phyloP scores from a whole-genome alignment of 2,329 filamentous ascomycete genomes.

The Ophiostoma pallidulum region DNA sequence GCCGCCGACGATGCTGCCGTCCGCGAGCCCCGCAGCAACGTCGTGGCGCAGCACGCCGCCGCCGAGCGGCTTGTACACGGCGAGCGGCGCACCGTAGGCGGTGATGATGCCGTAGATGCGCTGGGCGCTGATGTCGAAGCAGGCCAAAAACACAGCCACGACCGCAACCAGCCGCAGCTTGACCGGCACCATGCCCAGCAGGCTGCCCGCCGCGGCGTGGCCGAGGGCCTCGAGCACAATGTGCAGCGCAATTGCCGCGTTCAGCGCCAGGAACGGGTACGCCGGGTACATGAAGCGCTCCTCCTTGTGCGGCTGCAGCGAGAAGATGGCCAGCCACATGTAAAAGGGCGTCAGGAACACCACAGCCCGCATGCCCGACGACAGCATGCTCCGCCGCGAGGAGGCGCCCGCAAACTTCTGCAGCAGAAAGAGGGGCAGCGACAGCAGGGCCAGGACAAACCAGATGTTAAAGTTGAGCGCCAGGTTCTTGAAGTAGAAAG shows the following conservation, averaged over 20 bases:
- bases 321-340: conserved; percentile 88
- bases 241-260: conserved; percentile 77
- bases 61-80: conserved; percentile 59
- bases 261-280: conserved; percentile 83
- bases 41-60: conserved; percentile 28
- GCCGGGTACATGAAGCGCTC: conserved; percentile 98
- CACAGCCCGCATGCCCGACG: conserved; percentile 63
- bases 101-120: conserved; percentile 69
- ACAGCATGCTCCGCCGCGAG: conserved; percentile 54
- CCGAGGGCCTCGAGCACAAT: conserved; percentile 69
- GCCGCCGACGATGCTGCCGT: conserved; percentile 38
- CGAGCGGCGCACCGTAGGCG: conserved; percentile 73
- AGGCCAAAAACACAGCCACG: conserved; percentile 10
- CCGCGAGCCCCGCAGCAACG: background rate
- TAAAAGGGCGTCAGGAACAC: conserved; percentile 83
- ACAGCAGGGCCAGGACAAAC: conserved; percentile 69
- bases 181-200: conserved; percentile 63
- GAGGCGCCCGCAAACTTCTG: conserved; percentile 59
- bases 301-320: conserved; percentile 89
- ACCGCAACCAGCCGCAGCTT: conserved; percentile 64
- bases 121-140: conserved; percentile 45
- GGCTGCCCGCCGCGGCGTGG: conserved; percentile 53
- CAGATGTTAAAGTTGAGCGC: conserved; percentile 92
- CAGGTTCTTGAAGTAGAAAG: conserved; percentile 89
- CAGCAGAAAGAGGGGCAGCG: conserved; percentile 64